Evolutionary conservation across 768 basidiomycete species (phyloP).

Genomic region (Tulasnella sp.): DNA sequence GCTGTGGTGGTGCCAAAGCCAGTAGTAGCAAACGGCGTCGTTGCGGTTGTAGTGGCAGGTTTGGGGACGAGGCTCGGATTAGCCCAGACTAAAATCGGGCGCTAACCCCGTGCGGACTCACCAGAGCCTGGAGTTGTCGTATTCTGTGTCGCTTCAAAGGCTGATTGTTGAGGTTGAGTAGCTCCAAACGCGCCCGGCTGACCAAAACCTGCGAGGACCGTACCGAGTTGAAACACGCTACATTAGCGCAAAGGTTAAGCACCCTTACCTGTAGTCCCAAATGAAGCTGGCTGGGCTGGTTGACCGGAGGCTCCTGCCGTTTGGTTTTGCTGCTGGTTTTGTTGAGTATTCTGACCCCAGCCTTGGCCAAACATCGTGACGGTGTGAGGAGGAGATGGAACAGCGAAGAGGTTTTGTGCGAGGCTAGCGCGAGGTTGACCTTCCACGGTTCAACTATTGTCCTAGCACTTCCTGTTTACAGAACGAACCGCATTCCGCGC

Average conservation of each 20-base stretch:
- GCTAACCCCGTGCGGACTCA: neutral
- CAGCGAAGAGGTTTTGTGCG: neutral
- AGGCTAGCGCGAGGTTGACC: neutral
- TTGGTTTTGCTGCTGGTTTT: slow-evolving; percentile 52
- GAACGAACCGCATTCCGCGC: neutral
- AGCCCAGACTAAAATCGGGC: slow-evolving; percentile 24
- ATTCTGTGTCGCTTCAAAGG: slow-evolving; percentile 62
- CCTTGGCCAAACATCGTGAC: neutral
- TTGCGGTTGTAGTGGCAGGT: slow-evolving; percentile 37
- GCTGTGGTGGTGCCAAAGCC: slow-evolving; percentile 22
- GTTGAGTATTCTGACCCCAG: slow-evolving; percentile 43
- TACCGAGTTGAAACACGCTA: slow-evolving; percentile 1
- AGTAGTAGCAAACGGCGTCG: slow-evolving; percentile 46
- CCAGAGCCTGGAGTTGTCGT: slow-evolving; percentile 32
- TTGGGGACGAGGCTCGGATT: neutral
- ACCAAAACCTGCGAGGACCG: slow-evolving; percentile 53
- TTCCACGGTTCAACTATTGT: neutral
- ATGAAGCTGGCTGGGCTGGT: slow-evolving; percentile 38
- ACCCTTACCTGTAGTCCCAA: slow-evolving; percentile 13
- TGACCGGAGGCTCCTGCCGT: slow-evolving; percentile 57
- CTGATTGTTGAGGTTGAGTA: slow-evolving; percentile 38
- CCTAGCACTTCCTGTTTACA: neutral
- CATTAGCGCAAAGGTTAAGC: neutral
- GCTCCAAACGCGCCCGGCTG: slow-evolving; percentile 62
- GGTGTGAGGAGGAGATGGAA: neutral